phyloP scores from a whole-genome alignment of 2,329 filamentous ascomycete species.

The Trichophyton equinum region DNA sequence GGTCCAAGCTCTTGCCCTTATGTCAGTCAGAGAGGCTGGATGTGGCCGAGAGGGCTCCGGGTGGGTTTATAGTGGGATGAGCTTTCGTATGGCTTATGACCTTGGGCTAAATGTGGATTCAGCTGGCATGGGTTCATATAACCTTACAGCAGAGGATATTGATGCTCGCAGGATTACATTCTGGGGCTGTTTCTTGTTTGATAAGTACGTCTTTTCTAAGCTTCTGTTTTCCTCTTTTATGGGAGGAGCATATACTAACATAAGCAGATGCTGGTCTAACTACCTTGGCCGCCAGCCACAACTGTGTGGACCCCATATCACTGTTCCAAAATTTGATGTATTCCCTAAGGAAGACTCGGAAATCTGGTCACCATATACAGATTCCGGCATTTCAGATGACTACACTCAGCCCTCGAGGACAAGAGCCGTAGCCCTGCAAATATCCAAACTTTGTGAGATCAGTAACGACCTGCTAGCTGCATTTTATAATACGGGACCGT shows the following conservation, averaged over 20 bases:
- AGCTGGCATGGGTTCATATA: constrained; percentile 48
- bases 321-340: constrained; percentile 77
- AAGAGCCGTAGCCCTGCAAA: constrained; percentile 66
- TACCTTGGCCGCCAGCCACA: constrained; percentile 88
- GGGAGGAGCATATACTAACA: neutral
- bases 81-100: constrained; percentile 92
- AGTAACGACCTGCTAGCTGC: constrained; percentile 78
- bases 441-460: constrained; percentile 78
- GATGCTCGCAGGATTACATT: constrained; percentile 87
- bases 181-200: constrained; percentile 96
- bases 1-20: constrained; percentile 82
- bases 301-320: constrained; percentile 64
- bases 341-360: constrained; percentile 80
- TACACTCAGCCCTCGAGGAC: constrained; percentile 66
- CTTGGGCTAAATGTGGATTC: constrained; percentile 82
- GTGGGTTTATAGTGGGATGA: constrained; percentile 98
- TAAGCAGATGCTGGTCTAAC: constrained; percentile 72
- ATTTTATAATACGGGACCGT: constrained; percentile 72
- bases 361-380: constrained; percentile 78
- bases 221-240: neutral
- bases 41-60: constrained; percentile 89
- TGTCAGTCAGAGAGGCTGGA: constrained; percentile 92
- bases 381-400: constrained; percentile 61
- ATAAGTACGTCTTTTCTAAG: constrained; percentile 49
- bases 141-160: constrained; percentile 66